Percentiles rank a stretch among this genome's conserved stretches.
Conservation (phyloP, 345 rosid species). For the Boechera retrofracta region DNA sequence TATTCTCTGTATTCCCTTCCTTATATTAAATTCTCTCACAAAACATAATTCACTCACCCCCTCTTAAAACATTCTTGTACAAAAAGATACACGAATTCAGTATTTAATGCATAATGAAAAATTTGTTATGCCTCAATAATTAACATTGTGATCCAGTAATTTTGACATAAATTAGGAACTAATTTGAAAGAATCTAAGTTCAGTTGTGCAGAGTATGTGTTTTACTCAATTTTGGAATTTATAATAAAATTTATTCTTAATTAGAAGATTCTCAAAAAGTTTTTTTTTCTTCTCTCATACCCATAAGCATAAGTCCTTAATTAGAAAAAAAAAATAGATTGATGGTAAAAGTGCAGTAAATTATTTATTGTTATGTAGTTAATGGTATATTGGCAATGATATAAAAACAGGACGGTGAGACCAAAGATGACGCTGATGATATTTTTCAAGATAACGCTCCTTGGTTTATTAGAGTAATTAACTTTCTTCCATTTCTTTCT, state of each 20-base stretch:
- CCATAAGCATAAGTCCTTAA: not conserved
- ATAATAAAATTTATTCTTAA: no score
- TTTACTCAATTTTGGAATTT: no score
- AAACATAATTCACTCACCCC: not conserved
- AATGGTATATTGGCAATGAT: not conserved
- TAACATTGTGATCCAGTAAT: no score
- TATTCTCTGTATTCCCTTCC: conserved; percentile 3
- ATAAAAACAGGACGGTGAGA: conserved; percentile 54
- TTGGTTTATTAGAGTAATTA: conserved; percentile 67
- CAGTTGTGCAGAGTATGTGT: no score
- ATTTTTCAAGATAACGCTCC: conserved; percentile 59
- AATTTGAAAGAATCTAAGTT: no score
- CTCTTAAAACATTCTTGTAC: no score
- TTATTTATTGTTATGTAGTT: not conserved
- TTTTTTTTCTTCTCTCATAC: no score
- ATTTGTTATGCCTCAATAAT: no score
- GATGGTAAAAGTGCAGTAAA: not conserved
- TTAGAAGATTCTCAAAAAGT: not conserved
- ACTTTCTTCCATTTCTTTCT: not conserved
- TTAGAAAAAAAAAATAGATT: not conserved
- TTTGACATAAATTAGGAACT: no score
- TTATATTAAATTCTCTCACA: conserved; percentile 10
- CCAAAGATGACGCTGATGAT: conserved; percentile 68
- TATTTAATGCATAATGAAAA: no score
- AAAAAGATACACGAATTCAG: no score